Percentiles rank a stretch among this genome's conserved stretches.
Evolutionary conservation across 192 early-diverging fungal genomes (phyloP).

Genomic region (Coemansia sp.): DNA sequence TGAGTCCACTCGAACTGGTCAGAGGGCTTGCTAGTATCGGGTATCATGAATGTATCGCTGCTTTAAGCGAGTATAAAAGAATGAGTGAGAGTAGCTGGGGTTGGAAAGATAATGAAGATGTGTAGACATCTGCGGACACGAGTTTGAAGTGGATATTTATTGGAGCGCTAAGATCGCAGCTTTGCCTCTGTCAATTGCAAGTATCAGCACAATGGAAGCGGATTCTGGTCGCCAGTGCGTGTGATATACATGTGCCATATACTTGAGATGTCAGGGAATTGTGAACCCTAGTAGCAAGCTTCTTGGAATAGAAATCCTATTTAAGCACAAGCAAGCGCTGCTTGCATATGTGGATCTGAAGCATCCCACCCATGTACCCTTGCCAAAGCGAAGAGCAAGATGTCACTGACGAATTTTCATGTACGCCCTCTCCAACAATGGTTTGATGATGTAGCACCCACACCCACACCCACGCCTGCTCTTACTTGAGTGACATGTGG

Average conservation of each 20-base stretch:
- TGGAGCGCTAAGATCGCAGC: neutral
- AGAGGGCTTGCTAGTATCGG: conserved; percentile 54
- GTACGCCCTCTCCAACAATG: neutral
- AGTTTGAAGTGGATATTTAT: neutral
- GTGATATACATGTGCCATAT: conserved; percentile 4
- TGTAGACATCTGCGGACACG: neutral
- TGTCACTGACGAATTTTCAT: neutral
- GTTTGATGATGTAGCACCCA: neutral
- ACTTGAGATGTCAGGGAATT: neutral
- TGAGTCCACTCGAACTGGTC: conserved; percentile 58
- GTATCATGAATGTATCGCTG: conserved; percentile 30
- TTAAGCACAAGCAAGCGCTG: conserved; percentile 3
- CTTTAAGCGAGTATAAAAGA: neutral
- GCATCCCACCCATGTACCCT: neutral
- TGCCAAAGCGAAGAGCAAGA: neutral
- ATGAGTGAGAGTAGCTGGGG: neutral
- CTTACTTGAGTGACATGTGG: neutral
- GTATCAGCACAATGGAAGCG: neutral
- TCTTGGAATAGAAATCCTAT: neutral
- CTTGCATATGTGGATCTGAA: neutral
- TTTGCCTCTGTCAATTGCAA: neutral
- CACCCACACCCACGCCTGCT: neutral
- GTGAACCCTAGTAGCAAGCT: neutral
- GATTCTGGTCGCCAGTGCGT: neutral
- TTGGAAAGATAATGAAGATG: neutral